Base-by-base conservation (phyloP, 73 alveolate genomes). In the Stentor roeselii region DNA sequence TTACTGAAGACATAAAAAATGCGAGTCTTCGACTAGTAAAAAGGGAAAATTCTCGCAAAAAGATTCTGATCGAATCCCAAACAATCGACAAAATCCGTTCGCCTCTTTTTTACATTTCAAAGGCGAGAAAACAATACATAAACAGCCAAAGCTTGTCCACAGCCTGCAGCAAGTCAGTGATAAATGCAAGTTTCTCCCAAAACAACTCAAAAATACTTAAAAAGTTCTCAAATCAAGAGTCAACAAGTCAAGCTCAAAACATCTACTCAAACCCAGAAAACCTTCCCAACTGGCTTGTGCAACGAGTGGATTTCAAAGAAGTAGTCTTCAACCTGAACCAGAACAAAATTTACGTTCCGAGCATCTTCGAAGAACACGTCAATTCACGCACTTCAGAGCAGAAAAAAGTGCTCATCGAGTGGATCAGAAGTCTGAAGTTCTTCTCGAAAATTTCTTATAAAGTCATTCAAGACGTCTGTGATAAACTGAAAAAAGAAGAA, bases 251-350 rank as follows among this genome's bases (percentile, higher is more conserved):
- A 6, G 67, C 67, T 50, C 6, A 50, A 21, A 50, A 50, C 21
- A 50, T 11, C 6, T 11, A 50, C 6, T 50, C 67, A 50, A 11
- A 6, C 67, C 21, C 21, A 50, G 67, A 50, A 50, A 21, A 50
- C 67, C 80, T 67, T 67, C 80, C 80, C 1, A 34, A 67, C 34
- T 67, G 80, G 80, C 80, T 67, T 67, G 34, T 67, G 41, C 21
- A 21, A 32, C n/a, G 80, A 34, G 37, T 11, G 21, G 80, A 67
- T 67, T 67, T 67, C 34, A 14, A 67, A 50, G 67, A 50, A 50
- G 67, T 50, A 11, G 67, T 50, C 21, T 11, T 11, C 30, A 50
- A 50, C 21, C 21, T 50, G 6, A 21, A 21, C 21, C 6, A 50
- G 21, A 50, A 21, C 67, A 11, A 50, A 11, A 21, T 21, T 50